These are phyloP conservation scores for Parathielavia hyrcaniae DNA, from an alignment of 495 filamentous ascomycete species.

Conservation along the genomic window DNA sequence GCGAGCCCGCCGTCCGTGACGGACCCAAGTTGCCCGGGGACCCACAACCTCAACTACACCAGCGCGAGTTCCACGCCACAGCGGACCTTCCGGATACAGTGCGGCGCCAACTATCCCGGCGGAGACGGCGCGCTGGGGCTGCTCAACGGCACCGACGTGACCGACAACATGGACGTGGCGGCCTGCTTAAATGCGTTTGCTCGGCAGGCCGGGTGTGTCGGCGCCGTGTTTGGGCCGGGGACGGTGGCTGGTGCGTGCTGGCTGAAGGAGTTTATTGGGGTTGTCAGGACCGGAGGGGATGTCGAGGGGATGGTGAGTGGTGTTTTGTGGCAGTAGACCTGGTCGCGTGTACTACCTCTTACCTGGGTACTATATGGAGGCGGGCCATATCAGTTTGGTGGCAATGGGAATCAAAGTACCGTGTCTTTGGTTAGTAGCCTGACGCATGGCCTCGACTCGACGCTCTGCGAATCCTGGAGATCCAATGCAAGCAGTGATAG, in stretches of 20 bases:
- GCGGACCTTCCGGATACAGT: conserved; percentile 16
- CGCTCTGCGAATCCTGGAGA: too few species aligned
- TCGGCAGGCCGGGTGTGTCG: conserved; percentile 13
- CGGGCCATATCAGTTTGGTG: too few species aligned
- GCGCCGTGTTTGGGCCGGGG: conserved; percentile 14
- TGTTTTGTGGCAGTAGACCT: conserved; percentile 11
- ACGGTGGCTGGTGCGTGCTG: conserved; percentile 15
- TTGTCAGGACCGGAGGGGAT: background rate
- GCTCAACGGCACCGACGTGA: background rate
- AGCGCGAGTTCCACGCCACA: background rate
- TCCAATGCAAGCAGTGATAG: too few species aligned
- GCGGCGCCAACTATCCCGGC: conserved; percentile 14
- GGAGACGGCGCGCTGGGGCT: conserved; percentile 19
- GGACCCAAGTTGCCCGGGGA: conserved; percentile 14
- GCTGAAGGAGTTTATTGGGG: conserved; percentile 24
- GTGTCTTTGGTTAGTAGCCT: too few species aligned
- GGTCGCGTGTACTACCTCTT: too few species aligned
- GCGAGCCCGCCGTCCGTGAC: background rate
- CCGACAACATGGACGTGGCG: conserved; percentile 8
- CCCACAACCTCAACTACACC: conserved; percentile 20
- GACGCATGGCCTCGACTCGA: too few species aligned
- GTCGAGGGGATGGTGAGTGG: conserved; percentile 10
- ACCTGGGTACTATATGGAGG: too few species aligned
- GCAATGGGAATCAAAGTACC: too few species aligned
- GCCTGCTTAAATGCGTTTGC: conserved; percentile 23